Evolutionary conservation across 73 alveolate genomes (phyloP).

Genomic region (Tetrahymena elliotti): DNA sequence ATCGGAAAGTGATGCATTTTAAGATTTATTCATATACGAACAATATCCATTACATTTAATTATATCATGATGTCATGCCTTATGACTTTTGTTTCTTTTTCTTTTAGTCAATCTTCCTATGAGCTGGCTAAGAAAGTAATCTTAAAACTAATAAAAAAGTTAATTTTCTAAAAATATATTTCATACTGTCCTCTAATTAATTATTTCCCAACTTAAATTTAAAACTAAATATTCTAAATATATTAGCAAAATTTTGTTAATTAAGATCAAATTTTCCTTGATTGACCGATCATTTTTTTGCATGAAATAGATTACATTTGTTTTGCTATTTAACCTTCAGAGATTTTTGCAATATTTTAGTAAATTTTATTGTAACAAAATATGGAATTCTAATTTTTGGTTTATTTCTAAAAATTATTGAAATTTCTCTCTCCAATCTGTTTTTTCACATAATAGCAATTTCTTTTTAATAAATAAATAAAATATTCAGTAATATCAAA

Average conservation of each 20-base stretch:
- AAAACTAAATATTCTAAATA: neutral
- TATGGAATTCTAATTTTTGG: neutral
- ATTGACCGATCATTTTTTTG: neutral
- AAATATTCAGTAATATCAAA: too few relatives aligned
- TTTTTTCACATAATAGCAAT: neutral
- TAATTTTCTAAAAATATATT: too few relatives aligned
- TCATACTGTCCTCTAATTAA: neutral
- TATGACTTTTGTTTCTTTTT: neutral
- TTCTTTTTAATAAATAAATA: too few relatives aligned
- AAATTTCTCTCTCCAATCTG: neutral
- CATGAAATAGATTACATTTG: neutral
- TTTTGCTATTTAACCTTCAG: neutral
- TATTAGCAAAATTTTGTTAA: neutral
- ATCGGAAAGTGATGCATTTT: neutral
- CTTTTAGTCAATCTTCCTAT: neutral
- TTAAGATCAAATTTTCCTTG: neutral
- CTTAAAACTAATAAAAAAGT: neutral
- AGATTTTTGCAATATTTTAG: neutral
- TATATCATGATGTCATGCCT: neutral
- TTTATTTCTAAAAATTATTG: too few relatives aligned
- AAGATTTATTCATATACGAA: too few relatives aligned
- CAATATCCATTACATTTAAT: neutral
- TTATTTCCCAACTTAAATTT: too few relatives aligned
- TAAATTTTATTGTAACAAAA: too few relatives aligned
- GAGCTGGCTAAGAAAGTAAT: neutral